Evolutionary conservation across 495 filamentous ascomycete species (phyloP).

Genomic region (Immersiella caudata): DNA sequence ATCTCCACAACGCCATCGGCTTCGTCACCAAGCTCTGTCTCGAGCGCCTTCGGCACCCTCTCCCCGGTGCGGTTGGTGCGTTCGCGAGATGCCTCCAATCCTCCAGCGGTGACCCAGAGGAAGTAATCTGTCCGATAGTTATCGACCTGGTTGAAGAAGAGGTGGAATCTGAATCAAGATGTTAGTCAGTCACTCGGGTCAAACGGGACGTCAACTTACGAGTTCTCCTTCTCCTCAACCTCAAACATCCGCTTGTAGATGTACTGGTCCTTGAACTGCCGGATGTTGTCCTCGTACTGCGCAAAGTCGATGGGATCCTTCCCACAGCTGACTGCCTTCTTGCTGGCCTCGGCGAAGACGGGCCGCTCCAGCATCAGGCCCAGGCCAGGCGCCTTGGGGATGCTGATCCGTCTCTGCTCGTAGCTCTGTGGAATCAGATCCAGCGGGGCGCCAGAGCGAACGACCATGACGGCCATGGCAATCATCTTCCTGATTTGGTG

Average conservation of each 20-base stretch:
- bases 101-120: constrained; percentile 72
- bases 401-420: constrained; percentile 66
- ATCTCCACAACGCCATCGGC: constrained; percentile 41
- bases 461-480: constrained; percentile 81
- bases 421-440: constrained; percentile 70
- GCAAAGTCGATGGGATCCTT: constrained; percentile 73
- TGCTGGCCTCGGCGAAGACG: constrained; percentile 86
- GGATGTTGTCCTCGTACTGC: constrained; percentile 73
- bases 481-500: constrained; percentile 99
- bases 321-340: constrained; percentile 53
- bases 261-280: constrained; percentile 86
- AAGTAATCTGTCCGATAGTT: constrained; percentile 72
- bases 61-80: constrained; percentile 35
- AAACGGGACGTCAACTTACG: constrained; percentile 54
- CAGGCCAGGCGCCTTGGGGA: constrained; percentile 90
- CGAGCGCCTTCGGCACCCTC: constrained; percentile 36
- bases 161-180: constrained; percentile 61
- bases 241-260: constrained; percentile 92
- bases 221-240: constrained; percentile 77
- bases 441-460: constrained; percentile 74
- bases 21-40: constrained; percentile 45
- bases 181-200: constrained; percentile 18
- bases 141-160: constrained; percentile 84
- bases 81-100: constrained; percentile 58
- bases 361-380: constrained; percentile 88